phyloP scores from a whole-genome alignment of 805 yeast species.

The Kuraishia molischiana region DNA sequence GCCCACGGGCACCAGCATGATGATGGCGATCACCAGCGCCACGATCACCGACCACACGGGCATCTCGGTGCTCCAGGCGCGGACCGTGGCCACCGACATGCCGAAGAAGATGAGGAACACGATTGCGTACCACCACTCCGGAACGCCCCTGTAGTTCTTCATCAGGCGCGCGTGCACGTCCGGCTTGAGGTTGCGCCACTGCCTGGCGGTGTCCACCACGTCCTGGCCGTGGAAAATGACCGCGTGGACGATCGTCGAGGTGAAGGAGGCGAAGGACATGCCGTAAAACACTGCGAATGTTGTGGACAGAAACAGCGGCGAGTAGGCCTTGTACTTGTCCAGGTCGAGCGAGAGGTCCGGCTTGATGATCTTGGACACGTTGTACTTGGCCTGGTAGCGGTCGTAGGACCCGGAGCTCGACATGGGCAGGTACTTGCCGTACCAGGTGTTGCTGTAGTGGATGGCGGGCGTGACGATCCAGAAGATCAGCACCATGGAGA shows the following conservation, averaged over 20 bases:
- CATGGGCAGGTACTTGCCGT: slow-evolving; percentile 13
- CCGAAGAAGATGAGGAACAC: slow-evolving; percentile 35
- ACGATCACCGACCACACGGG: slow-evolving; percentile 60
- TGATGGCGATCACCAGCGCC: slow-evolving; percentile 39
- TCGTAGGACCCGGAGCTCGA: neutral
- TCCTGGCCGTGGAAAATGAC: slow-evolving; percentile 1
- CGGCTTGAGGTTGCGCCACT: neutral
- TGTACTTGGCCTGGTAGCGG: neutral
- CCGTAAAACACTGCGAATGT: neutral
- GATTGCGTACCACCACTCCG: slow-evolving; percentile 58
- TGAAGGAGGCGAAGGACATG: neutral
- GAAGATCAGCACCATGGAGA: slow-evolving; percentile 30
- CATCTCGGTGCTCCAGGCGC: slow-evolving; percentile 37
- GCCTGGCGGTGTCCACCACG: neutral
- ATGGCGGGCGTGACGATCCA: slow-evolving; percentile 47
- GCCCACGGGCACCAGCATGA: slow-evolving; percentile 52
- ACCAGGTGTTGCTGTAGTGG: slow-evolving; percentile 46
- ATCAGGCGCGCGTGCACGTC: slow-evolving; percentile 36
- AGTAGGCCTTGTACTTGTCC: neutral
- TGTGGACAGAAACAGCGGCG: slow-evolving; percentile 1
- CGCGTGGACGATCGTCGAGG: neutral
- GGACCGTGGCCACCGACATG: slow-evolving; percentile 27
- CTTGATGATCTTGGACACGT: neutral
- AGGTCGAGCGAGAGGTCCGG: neutral
- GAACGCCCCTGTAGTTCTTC: slow-evolving; percentile 55